phyloP scores from a whole-genome alignment of 2,329 filamentous ascomycete species.

The Penicillium sp. region DNA sequence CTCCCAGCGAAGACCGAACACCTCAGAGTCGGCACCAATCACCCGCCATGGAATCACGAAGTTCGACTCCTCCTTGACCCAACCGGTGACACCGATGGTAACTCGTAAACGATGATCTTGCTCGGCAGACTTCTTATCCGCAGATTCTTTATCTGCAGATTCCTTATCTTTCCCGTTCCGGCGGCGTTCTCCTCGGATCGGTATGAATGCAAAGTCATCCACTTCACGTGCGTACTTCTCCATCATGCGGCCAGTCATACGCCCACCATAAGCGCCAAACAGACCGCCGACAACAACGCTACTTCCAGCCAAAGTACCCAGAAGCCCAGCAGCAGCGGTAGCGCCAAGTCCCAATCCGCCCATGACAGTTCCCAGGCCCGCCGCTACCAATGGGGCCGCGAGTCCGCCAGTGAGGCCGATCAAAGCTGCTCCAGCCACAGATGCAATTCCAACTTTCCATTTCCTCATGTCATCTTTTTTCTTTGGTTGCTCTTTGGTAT shows the following conservation, averaged over 20 bases:
- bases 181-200: conserved; percentile 57
- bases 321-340: conserved; percentile 71
- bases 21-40: conserved; percentile 70
- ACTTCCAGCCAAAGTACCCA: conserved; percentile 78
- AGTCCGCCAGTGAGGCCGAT: conserved; percentile 81
- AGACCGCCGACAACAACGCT: conserved; percentile 76
- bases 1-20: conserved; percentile 84
- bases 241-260: conserved; percentile 82
- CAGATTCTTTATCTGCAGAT: conserved; percentile 48
- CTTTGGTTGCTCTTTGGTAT: conserved; percentile 70
- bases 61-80: conserved; percentile 70
- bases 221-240: conserved; percentile 84
- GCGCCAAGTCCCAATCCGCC: conserved; percentile 73
- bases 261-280: conserved; percentile 86
- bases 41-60: conserved; percentile 76
- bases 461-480: conserved; percentile 65
- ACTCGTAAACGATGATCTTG: conserved; percentile 71
- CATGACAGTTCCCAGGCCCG: conserved; percentile 76
- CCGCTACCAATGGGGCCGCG: conserved; percentile 72
- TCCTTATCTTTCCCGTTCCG: conserved; percentile 46
- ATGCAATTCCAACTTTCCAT: conserved; percentile 83
- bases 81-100: conserved; percentile 80
- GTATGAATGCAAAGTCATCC: conserved; percentile 83
- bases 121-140: conserved; percentile 40
- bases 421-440: conserved; percentile 81